Base-by-base conservation (phyloP, 2,329 filamentous ascomycete genomes). In the Penicillium sp. region DNA sequence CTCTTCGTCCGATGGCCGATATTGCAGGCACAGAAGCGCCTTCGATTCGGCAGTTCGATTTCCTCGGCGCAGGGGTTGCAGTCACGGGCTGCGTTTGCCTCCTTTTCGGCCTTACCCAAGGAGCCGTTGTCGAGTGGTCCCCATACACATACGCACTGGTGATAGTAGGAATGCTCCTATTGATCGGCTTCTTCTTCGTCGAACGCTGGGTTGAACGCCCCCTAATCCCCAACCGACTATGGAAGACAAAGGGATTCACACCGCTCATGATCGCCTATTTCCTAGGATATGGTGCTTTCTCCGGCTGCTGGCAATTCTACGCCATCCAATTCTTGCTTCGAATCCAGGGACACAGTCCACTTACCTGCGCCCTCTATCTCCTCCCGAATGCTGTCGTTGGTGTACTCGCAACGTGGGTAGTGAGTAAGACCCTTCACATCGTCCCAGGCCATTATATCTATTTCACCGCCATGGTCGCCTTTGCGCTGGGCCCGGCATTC, bases 41-140 rank as follows among this genome's bases (percentile, higher is more conserved):
- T 61, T 49, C 60, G 60, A 59, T 73, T 18, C 55, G 55, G 18
- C 43, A 62, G 3, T 62, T 62, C 23, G 60, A 62, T 41, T 73
- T 65, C 18, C 59, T 75, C 2, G 81, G 80, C 14, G 73, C 74
- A 2, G 75, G 73, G 3, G 68, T 82, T 51, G 72, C 54, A 12
- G 51, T 54, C 2, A 49, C 49, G 1, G 56, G 58, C 14, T 61
- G 56, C 37, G 47, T 83, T 1, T 69, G 82, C 4, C 72, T 83
- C 58, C 82, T 83, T 53, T 78, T 83, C 51, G 79, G 80, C 0
- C 81, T 80, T 71, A 83, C 82, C 49, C 78, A 82, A 62, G 78
- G 77, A 3, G 74, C 76, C 0, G 70, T 76, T 2, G 75, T 74
- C 6, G 73, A 75, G 1, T 82, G 80, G 80, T 53, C 69, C 15